Evolutionary conservation across 2,329 filamentous ascomycete species (phyloP).

Genomic region (Nectriaceae sp.): DNA sequence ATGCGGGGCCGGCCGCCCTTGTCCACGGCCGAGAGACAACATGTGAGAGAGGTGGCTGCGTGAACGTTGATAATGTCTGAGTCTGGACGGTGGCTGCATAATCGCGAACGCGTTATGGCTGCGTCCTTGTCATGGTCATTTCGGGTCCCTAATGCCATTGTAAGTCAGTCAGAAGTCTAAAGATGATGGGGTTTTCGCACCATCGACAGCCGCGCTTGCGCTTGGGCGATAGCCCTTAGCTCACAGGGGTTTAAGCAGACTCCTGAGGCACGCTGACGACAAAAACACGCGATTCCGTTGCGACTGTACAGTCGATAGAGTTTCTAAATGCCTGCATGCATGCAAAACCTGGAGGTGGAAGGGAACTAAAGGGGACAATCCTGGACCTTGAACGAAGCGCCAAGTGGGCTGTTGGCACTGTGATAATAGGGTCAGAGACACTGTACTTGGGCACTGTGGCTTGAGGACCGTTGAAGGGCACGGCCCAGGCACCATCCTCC

Average conservation of each 20-base stretch:
- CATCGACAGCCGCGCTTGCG: not conserved
- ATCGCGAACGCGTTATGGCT: not conserved
- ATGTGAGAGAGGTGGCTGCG: constrained; percentile 24
- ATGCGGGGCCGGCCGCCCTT: constrained; percentile 12
- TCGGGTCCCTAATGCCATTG: not conserved
- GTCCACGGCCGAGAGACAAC: constrained; percentile 14
- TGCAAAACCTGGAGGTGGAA: constrained; percentile 28
- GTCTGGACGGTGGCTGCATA: not conserved
- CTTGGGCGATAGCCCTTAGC: not conserved
- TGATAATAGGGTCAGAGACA: constrained; percentile 7
- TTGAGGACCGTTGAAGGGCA: constrained; percentile 29
- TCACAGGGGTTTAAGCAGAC: constrained; percentile 13
- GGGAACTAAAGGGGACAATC: constrained; percentile 12
- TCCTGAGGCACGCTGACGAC: constrained; percentile 25
- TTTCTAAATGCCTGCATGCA: constrained; percentile 27
- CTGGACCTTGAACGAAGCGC: constrained; percentile 8
- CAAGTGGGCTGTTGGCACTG: constrained; percentile 16
- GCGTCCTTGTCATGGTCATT: not conserved
- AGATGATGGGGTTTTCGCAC: not conserved
- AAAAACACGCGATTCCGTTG: constrained; percentile 30
- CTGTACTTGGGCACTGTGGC: constrained; percentile 22
- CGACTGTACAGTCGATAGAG: constrained; percentile 28
- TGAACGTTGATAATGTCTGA: not conserved
- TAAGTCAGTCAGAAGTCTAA: not conserved
- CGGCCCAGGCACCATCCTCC: constrained; percentile 23